Conservation (phyloP, 139 green algal species). For the Edaphochlamys debaryana region DNA sequence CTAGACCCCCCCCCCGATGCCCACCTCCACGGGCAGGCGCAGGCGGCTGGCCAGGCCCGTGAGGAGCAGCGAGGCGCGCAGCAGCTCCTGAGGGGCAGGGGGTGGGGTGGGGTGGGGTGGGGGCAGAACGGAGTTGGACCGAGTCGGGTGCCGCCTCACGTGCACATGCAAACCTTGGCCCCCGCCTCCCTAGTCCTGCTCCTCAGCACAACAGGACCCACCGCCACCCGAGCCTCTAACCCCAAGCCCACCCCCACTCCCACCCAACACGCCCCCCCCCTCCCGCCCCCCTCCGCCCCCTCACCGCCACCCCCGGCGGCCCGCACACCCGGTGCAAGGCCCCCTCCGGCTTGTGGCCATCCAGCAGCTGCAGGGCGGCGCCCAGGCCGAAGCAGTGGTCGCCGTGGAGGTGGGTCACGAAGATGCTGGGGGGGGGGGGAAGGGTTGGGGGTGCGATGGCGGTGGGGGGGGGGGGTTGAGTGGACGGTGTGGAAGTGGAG, state of each 20-base stretch:
- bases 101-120: too few relatives aligned
- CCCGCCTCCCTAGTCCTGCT: too few relatives aligned
- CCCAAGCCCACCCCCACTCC: too few relatives aligned
- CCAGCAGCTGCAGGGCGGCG: constrained; percentile 37
- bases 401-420: constrained; percentile 96
- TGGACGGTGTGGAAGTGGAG: not conserved
- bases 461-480: not conserved
- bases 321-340: constrained; percentile 60
- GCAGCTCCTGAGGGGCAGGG: constrained; percentile 50
- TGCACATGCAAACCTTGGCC: too few relatives aligned
- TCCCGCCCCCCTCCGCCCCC: not conserved
- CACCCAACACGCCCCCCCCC: too few relatives aligned
- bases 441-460: too few relatives aligned
- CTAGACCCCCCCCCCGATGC: too few relatives aligned
- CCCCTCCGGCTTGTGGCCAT: not conserved
- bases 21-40: constrained; percentile 49
- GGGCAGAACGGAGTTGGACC: too few relatives aligned
- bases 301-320: constrained; percentile 49
- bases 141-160: too few relatives aligned
- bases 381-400: constrained; percentile 96
- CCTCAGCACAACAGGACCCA: too few relatives aligned
- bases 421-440: constrained; percentile 61
- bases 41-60: constrained; percentile 47
- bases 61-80: constrained; percentile 50
- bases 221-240: too few relatives aligned